phyloP scores from a whole-genome alignment of 495 filamentous ascomycete genomes.

The Aspergillus saccharolyticus region DNA sequence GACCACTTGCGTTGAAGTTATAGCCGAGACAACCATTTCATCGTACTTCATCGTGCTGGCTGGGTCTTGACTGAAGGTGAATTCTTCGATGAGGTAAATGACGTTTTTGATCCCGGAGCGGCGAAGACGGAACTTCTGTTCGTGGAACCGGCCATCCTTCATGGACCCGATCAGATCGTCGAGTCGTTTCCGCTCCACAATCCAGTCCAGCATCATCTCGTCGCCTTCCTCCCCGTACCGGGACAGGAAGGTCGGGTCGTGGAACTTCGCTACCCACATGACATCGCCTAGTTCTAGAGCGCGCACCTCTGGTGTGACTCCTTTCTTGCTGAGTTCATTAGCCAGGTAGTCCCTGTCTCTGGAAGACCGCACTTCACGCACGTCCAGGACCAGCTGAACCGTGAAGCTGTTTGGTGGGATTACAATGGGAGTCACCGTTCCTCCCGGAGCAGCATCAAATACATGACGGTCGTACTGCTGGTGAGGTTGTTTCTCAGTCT shows the following conservation, averaged over 20 bases:
- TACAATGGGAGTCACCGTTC: constrained; percentile 45
- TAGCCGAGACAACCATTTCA: constrained; percentile 66
- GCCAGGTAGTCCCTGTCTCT: constrained; percentile 75
- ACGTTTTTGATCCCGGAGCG: constrained; percentile 70
- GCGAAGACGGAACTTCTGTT: constrained; percentile 77
- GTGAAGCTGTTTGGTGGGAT: constrained; percentile 63
- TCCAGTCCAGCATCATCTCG: constrained; percentile 73
- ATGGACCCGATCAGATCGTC: constrained; percentile 77
- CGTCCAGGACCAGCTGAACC: constrained; percentile 69
- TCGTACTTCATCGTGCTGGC: constrained; percentile 43
- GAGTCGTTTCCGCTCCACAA: constrained; percentile 76
- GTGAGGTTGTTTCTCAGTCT: constrained; percentile 2
- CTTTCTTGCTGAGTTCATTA: constrained; percentile 62
- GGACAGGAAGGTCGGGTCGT: constrained; percentile 51
- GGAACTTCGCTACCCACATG: constrained; percentile 74
- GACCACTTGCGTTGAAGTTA: constrained; percentile 75
- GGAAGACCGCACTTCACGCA: constrained; percentile 71
- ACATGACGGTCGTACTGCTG: background rate
- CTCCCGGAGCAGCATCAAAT: constrained; percentile 6
- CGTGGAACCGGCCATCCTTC: constrained; percentile 78
- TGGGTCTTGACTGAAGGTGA: constrained; percentile 45
- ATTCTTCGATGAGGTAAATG: constrained; percentile 78
- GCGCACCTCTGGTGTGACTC: constrained; percentile 59
- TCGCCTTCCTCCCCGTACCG: constrained; percentile 60
- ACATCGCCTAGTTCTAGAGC: constrained; percentile 70